These are phyloP conservation scores for Limnanthes douglasii DNA, from an alignment of 345 rosid genomes.

Conservation along the genomic window DNA sequence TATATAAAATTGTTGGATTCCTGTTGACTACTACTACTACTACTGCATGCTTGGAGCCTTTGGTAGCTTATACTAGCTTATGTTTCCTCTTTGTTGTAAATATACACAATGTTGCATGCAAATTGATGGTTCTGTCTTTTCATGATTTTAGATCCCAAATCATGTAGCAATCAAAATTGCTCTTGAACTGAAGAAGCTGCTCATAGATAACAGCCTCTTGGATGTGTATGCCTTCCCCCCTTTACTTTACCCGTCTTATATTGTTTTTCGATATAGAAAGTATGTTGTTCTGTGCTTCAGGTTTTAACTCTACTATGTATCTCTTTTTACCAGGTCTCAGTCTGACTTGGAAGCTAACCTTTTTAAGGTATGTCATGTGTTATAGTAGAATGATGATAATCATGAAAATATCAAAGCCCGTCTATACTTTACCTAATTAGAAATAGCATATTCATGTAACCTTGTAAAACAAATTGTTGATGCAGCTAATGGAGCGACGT, in stretches of 20 bases:
- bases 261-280: constrained; percentile 1
- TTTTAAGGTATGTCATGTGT: constrained; percentile 44
- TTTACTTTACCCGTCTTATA: not conserved
- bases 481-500: constrained; percentile 88
- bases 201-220: constrained; percentile 90
- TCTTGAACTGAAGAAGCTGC: constrained; percentile 93
- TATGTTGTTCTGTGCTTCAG: not conserved
- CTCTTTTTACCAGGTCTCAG: constrained; percentile 66
- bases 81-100: not conserved
- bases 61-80: not conserved
- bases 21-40: no score
- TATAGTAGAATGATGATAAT: not conserved
- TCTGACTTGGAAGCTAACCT: constrained; percentile 84
- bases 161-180: constrained; percentile 92
- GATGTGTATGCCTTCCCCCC: constrained; percentile 58
- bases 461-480: constrained; percentile 8
- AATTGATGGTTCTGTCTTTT: not conserved
- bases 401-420: not conserved
- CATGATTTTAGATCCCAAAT: constrained; percentile 66
- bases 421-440: not conserved
- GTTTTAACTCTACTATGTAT: not conserved
- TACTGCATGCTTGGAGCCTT: no score
- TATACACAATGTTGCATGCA: not conserved
- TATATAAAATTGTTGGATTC: no score
- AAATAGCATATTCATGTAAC: not conserved